Evolutionary conservation across 2,329 filamentous ascomycete species (phyloP), one percentile per base, ranked within the genome.

Genomic region (Lasiodiplodia theobromae): DNA sequence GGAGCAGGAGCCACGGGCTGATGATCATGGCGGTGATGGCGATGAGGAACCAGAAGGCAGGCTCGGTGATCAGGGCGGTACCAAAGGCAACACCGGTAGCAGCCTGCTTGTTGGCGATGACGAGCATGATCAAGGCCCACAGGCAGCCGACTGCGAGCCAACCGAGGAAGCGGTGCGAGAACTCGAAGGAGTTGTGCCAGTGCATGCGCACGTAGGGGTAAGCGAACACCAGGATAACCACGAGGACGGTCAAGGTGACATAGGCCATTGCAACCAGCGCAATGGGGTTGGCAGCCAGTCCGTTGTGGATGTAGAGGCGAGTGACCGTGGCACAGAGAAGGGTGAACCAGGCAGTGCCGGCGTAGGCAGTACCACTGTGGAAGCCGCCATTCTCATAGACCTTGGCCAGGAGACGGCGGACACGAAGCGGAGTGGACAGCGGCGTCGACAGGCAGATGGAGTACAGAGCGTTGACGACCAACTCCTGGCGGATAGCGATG

Each of bases 1-100:
- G 88, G 34, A 96, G 86, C 69, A 87, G 86, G 2, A 91, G 76
- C 92, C 92, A 96, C 1, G 92, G 91, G 64, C 91, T 88, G 56
- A 90, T 82, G 71, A 94, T 85, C 71, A 90, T 86, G 51, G 84
- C 73, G 1, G 91, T 92, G 56, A 89, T 88, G 56, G 87, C 76
- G 31, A 87, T 73, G 21, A 95, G 82, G 73, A 91, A 86, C 90
- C 91, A 96, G 78, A 95, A 86, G 1, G 82, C 78, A 0, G 87
- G 86, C 10, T 83, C 83, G 18, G 74, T 69, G 70, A 86, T 63
- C 11, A 89, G 75, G 57, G 80, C 77, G 11, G 66, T 69, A 5
- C 81, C 79, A 14, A 84, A 71, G 3, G 76, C 72, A 49, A 77
- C 74, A n/a, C 68, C 12, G 6, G 73, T 71, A 3, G 81, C 71